Base-by-base conservation (phyloP, 345 rosid genomes). In the Pistacia vera region DNA sequence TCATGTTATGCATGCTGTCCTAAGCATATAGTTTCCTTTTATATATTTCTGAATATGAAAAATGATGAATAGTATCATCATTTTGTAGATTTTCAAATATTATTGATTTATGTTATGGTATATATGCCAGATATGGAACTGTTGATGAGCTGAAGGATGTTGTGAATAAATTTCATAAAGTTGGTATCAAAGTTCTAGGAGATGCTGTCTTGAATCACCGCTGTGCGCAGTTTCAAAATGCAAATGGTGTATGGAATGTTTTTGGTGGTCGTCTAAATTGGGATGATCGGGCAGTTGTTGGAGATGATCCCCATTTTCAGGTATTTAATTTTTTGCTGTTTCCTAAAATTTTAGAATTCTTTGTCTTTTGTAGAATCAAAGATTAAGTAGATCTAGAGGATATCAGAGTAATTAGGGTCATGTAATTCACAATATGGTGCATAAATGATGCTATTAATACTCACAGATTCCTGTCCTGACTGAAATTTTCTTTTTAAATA, bases 221-320 rank as follows among this genome's bases (percentile, higher is more conserved):
- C 2, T 95, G 99, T 85, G 99, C 99, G 30, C 91, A 95, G 48
- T 88, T 71, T 81, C 79, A 95, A 79, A 95, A 95, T 76, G 82
- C 86, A 85, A 95, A 95, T 74, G 99, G 98, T 63, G 79, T 93
- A 18, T 95, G 99, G 99, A 95, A 95, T 85, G 78, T 92, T 59
- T 95, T 90, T 81, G 99, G 99, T 17, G 99, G 99, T 74, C 92
- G 87, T 71, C 79, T 95, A 66, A 90, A 90, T 83, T 95, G 99
- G 99, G 99, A 95, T 81, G 99, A 89, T 77, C 88, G 87, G 25
- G 99, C 99, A 41, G 78, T 95, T 76, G 99, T 93, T 88, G 93
- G 89, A 57, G 99, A 95, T 73, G 99, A 95, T 85, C 96, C 97
- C 73, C 98, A 95, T 85, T 95, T 95, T 80, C 96, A 95, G 98